Evolutionary conservation across 2,329 filamentous ascomycete species (phyloP), one percentile per base, ranked within the genome.

Genomic region (Colletotrichum sp.): DNA sequence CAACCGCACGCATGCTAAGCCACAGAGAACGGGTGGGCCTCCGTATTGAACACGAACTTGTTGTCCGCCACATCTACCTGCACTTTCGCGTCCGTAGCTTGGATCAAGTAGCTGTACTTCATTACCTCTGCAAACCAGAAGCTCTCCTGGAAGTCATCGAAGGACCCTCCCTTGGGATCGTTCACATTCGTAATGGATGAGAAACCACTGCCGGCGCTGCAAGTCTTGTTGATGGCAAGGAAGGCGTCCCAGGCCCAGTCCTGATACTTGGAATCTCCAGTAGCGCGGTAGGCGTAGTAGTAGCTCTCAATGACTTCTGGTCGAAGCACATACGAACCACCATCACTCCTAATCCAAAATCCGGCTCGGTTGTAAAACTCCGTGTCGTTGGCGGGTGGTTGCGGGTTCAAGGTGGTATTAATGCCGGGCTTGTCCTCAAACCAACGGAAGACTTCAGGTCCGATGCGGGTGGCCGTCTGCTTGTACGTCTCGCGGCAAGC

Each of bases 111-210:
- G 72, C 90, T 87, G 83, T 97, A 97, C 88, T 98, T 98, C 83
- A 98, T 82, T 77, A 96, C 94, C 87, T 98, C 95, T 0, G 95
- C 95, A 83, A 97, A 95, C 87, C 94, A 93, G 86, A 97, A 98
- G 80, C 94, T 96, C 85, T 98, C 95, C 88, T 96, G 94, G 82
- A 93, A 93, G 82, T 98, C 91, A 56, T 84, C 83, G 75, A 89
- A 91, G 0, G 85, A 83, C 1, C 94, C 94, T 12, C 94, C 94
- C 34, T 87, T 88, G 5, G 81, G 79, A 5, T 84, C 85, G 78
- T 94, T 95, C 61, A 97, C 94, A 81, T 97, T 84, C 0, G 80
- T 82, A 71, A 97, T 86, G 34, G 90, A 88, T 15, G 90, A 90
- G 84, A 92, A 97, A 9, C 94, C 95, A 26, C 90, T 92, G 8